Conservation (phyloP, 78 protist species). For the Speleostelium caveatum region DNA sequence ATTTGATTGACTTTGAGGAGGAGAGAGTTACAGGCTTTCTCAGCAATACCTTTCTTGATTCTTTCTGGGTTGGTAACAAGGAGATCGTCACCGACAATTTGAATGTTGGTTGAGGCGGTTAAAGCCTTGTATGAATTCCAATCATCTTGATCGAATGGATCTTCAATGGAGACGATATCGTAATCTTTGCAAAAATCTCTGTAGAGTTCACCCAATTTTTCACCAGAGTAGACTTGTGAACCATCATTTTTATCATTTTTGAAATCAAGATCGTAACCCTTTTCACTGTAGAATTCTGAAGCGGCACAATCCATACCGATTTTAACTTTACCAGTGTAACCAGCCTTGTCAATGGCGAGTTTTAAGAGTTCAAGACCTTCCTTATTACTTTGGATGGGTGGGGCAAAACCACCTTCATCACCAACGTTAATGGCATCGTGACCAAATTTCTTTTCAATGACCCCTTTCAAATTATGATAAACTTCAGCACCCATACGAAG, state of each 20-base stretch:
- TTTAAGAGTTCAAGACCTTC: slow-evolving; percentile 97
- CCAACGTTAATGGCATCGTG: slow-evolving; percentile 97
- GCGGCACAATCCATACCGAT: slow-evolving; percentile 98
- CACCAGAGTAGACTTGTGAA: slow-evolving; percentile 79
- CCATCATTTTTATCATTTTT: slow-evolving; percentile 89
- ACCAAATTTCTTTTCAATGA: slow-evolving; percentile 92
- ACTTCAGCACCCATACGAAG: slow-evolving; percentile 97
- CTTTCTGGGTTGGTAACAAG: slow-evolving; percentile 98
- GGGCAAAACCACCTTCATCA: slow-evolving; percentile 99
- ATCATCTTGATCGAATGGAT: slow-evolving; percentile 99
- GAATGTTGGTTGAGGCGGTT: slow-evolving; percentile 67
- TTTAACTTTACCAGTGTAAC: slow-evolving; percentile 93
- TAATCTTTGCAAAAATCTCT: slow-evolving; percentile 75
- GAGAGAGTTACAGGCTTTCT: slow-evolving; percentile 97
- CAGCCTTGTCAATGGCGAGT: slow-evolving; percentile 98
- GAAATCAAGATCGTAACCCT: slow-evolving; percentile 98
- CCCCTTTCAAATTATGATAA: slow-evolving; percentile 96
- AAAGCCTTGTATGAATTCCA: slow-evolving; percentile 90
- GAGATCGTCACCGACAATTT: slow-evolving; percentile 99
- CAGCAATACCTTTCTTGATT: slow-evolving; percentile 94
- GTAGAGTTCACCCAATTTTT: slow-evolving; percentile 72
- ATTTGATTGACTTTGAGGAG: slow-evolving; percentile 98
- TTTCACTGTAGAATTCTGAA: slow-evolving; percentile 94
- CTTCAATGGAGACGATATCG: slow-evolving; percentile 98
- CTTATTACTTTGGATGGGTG: slow-evolving; percentile 87